Conservation (phyloP, 495 filamentous ascomycete species). For the Penicillium macrosclerotiorum region DNA sequence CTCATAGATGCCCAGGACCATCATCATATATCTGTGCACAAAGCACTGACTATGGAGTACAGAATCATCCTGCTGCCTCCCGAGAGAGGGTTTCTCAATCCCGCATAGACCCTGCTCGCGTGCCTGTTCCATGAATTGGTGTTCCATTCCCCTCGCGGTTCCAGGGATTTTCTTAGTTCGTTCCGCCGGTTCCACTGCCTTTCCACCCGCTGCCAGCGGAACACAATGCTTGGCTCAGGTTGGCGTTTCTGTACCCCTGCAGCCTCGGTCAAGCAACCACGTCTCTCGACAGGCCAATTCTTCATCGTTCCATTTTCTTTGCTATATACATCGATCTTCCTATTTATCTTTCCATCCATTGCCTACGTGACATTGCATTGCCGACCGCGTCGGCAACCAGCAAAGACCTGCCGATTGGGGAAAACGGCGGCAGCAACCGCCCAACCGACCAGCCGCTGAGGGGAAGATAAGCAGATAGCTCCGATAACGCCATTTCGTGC, state of each 20-base stretch:
- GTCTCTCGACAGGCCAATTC: no score
- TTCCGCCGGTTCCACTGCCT: constrained; percentile 7
- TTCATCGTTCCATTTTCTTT: background rate
- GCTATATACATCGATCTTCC: no score
- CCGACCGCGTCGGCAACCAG: constrained; percentile 16
- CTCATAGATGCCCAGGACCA: no score
- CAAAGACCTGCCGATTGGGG: constrained; percentile 9
- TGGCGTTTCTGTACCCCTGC: no score
- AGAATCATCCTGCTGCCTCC: no score
- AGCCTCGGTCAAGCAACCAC: no score
- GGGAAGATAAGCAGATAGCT: constrained; percentile 12
- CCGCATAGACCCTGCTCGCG: no score
- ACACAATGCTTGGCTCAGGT: constrained; percentile 1
- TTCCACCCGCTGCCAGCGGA: constrained; percentile 2
- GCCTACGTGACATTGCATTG: no score
- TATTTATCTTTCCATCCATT: no score
- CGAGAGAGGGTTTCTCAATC: no score
- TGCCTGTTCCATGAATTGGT: no score
- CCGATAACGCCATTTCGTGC: background rate
- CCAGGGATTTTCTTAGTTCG: constrained; percentile 10
- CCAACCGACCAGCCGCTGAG: background rate
- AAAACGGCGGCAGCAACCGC: constrained; percentile 13
- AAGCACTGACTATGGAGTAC: background rate
- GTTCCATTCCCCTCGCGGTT: no score
- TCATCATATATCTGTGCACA: background rate